These are phyloP conservation scores for Pyrenula aspistea DNA, from an alignment of 495 filamentous ascomycete genomes.

Conservation along the genomic window DNA sequence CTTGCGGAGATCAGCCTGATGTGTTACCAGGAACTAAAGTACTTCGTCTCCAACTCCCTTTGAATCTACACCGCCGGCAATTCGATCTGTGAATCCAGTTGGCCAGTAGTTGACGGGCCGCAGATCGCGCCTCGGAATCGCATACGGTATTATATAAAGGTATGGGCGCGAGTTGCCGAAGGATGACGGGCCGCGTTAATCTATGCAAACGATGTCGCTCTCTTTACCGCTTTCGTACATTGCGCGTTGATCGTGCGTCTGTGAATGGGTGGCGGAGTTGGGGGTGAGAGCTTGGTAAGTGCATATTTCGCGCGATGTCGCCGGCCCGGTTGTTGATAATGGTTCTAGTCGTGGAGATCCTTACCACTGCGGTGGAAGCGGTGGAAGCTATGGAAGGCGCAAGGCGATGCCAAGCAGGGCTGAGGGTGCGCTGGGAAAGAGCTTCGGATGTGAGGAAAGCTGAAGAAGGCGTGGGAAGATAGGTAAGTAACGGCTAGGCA, in stretches of 20 bases:
- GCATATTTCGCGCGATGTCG: background rate
- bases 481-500: background rate
- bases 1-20: background rate
- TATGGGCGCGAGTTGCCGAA: background rate
- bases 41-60: background rate
- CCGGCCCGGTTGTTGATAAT: background rate
- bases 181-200: background rate
- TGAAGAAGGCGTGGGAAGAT: background rate
- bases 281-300: background rate
- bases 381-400: background rate
- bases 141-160: background rate
- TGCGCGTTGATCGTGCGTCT: background rate
- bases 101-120: background rate
- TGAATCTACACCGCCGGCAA: background rate
- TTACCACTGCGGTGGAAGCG: background rate
- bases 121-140: background rate
- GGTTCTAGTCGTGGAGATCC: background rate
- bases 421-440: background rate
- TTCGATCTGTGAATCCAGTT: background rate
- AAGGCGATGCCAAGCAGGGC: background rate
- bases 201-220: background rate
- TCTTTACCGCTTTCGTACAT: background rate
- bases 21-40: background rate
- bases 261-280: background rate
- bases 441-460: background rate